Conservation (phyloP, 257 asterid species). For the Haberlea rhodopensis region DNA sequence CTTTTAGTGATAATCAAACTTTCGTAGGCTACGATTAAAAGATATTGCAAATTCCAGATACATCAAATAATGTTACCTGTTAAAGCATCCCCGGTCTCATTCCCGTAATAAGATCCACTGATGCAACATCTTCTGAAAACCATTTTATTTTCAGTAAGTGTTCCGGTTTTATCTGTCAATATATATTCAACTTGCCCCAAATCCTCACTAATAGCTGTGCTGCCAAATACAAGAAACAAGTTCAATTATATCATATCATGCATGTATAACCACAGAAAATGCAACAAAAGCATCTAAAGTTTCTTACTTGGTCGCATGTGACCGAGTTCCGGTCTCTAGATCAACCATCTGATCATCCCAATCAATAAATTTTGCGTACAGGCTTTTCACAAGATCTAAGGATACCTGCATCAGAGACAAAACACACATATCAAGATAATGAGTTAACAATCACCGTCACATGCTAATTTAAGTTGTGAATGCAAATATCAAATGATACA, state of each 20-base stretch:
- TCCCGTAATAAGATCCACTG: conserved; percentile 77
- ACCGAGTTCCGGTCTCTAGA: conserved; percentile 66
- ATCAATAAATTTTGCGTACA: conserved; percentile 94
- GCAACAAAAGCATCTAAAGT: conserved; percentile 25
- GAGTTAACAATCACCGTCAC: conserved; percentile 13
- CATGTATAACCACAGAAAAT: conserved; percentile 18
- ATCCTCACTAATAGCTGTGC: conserved; percentile 99
- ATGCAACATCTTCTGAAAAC: conserved; percentile 89
- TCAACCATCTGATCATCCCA: conserved; percentile 98
- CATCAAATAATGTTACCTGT: conserved; percentile 48
- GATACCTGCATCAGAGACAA: conserved; percentile 63
- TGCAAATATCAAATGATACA: conserved; percentile 17
- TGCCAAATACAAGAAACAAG: conserved; percentile 51
- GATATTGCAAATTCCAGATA: neutral
- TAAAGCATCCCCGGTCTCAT: conserved; percentile 76
- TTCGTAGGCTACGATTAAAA: neutral
- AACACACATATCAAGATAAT: conserved; percentile 15
- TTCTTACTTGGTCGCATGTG: conserved; percentile 88
- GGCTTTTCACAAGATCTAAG: conserved; percentile 89
- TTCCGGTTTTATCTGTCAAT: conserved; percentile 97
- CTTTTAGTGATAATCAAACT: conserved; percentile 5
- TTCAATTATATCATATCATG: conserved; percentile 22
- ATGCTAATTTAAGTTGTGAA: conserved; percentile 13
- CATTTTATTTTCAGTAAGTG: conserved; percentile 97
- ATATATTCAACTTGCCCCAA: conserved; percentile 99